A percentile compares a stretch with the other conserved stretches of the same genome.
phyloP scores from a whole-genome alignment of 2,329 filamentous ascomycete genomes.

The Xylaria digitata region DNA sequence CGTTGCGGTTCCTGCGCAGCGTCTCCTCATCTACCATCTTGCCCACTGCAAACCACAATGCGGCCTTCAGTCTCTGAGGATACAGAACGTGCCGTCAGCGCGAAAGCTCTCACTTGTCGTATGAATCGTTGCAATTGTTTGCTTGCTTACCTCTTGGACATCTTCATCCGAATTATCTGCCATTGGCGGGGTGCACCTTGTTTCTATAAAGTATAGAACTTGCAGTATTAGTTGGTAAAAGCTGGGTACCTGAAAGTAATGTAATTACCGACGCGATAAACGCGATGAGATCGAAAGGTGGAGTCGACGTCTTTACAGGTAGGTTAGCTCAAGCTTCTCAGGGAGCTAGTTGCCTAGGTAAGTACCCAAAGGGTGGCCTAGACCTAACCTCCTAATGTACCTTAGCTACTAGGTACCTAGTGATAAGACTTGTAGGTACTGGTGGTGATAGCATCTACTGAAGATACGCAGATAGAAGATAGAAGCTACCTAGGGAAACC shows the following conservation, averaged over 20 bases:
- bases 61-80: slow-evolving; percentile 79
- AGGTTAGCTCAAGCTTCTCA: neutral
- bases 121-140: neutral
- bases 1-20: slow-evolving; percentile 78
- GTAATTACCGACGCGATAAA: no score
- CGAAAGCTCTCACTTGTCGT: slow-evolving; percentile 2
- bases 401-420: neutral
- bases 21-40: slow-evolving; percentile 91
- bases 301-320: neutral
- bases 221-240: neutral
- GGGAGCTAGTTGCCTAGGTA: no score
- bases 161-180: slow-evolving; percentile 50
- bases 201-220: neutral
- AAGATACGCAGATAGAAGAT: neutral
- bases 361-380: no score
- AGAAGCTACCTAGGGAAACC: neutral
- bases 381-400: no score
- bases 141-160: slow-evolving; percentile 46
- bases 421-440: no score
- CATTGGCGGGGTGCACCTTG: slow-evolving; percentile 43
- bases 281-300: neutral
- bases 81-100: slow-evolving; percentile 7
- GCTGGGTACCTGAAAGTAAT: slow-evolving; percentile 3
- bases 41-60: slow-evolving; percentile 85
- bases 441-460: no score